Conservation (phyloP, 805 yeast species). For the Ogataea trehalophila region DNA sequence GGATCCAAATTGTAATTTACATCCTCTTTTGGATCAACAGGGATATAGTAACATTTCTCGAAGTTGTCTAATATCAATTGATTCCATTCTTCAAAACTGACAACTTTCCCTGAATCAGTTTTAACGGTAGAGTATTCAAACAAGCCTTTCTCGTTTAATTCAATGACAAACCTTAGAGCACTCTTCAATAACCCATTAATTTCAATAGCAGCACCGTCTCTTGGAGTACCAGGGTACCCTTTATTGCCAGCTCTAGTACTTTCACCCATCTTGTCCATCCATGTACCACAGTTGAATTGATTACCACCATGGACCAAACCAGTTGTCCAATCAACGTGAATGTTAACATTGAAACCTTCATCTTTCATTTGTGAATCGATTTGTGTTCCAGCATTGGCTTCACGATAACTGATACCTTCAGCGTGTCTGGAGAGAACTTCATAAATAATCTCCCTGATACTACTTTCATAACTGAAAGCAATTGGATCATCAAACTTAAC, state of each 20-base stretch:
- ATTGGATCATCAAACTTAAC: constrained; percentile 61
- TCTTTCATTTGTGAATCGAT: constrained; percentile 90
- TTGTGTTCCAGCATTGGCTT: constrained; percentile 89
- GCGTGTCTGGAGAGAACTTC: constrained; percentile 91
- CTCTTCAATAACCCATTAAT: constrained; percentile 86
- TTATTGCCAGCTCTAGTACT: constrained; percentile 73
- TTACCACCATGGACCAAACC: constrained; percentile 91
- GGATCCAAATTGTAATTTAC: constrained; percentile 55
- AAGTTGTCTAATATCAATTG: constrained; percentile 61
- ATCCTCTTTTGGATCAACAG: constrained; percentile 61
- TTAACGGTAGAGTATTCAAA: constrained; percentile 57
- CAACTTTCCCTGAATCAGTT: constrained; percentile 50
- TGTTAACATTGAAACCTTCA: constrained; percentile 84
- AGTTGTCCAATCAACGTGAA: constrained; percentile 80
- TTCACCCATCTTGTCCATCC: constrained; percentile 99
- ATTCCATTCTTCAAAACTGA: constrained; percentile 71
- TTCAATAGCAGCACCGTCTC: constrained; percentile 96
- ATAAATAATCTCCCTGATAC: constrained; percentile 71
- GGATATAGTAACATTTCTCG: constrained; percentile 76
- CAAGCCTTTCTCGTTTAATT: constrained; percentile 45
- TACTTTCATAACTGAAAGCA: constrained; percentile 69
- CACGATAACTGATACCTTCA: constrained; percentile 77
- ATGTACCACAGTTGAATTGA: constrained; percentile 92
- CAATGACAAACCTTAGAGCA: constrained; percentile 71
- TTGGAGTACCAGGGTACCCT: constrained; percentile 96